These are phyloP conservation scores for Penicillium riverlandense DNA, from an alignment of 495 filamentous ascomycete species.

Conservation along the genomic window DNA sequence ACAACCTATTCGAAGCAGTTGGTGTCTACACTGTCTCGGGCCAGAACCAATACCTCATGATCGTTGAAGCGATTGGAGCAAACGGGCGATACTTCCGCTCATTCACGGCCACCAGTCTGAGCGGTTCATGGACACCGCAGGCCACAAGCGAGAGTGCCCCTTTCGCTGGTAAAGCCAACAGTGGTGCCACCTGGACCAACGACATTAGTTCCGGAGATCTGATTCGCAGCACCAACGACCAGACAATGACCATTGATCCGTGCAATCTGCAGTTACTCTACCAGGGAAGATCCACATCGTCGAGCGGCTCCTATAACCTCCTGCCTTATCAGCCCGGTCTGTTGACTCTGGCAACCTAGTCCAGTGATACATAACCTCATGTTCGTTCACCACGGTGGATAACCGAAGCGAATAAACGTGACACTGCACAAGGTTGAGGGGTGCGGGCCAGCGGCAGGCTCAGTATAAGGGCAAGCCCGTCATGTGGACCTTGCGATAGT, in stretches of 20 bases:
- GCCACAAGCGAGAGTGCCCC: conserved; percentile 43
- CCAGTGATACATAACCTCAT: no score
- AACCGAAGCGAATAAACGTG: no score
- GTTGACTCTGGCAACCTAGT: no score
- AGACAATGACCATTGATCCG: conserved; percentile 49
- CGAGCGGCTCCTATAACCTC: no score
- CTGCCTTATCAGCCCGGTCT: no score
- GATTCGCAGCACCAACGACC: conserved; percentile 44
- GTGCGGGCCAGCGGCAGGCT: no score
- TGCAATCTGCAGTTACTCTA: conserved; percentile 56
- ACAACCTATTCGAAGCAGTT: conserved; percentile 57
- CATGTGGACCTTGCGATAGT: no score
- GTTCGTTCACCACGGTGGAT: no score
- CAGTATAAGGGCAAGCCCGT: no score
- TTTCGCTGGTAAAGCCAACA: conserved; percentile 58
- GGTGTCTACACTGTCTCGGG: conserved; percentile 54
- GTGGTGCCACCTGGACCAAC: conserved; percentile 54
- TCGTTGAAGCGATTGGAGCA: conserved; percentile 53
- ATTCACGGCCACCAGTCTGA: conserved; percentile 47
- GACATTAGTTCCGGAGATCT: conserved; percentile 59
- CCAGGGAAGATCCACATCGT: conserved; percentile 29
- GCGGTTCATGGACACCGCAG: conserved; percentile 47
- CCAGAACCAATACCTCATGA: conserved; percentile 51
- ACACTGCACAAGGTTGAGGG: no score
- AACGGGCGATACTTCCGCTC: conserved; percentile 59